Base-by-base conservation (phyloP, 371 early-diverging fungal genomes). In the Choanephora cucurbitarum region DNA sequence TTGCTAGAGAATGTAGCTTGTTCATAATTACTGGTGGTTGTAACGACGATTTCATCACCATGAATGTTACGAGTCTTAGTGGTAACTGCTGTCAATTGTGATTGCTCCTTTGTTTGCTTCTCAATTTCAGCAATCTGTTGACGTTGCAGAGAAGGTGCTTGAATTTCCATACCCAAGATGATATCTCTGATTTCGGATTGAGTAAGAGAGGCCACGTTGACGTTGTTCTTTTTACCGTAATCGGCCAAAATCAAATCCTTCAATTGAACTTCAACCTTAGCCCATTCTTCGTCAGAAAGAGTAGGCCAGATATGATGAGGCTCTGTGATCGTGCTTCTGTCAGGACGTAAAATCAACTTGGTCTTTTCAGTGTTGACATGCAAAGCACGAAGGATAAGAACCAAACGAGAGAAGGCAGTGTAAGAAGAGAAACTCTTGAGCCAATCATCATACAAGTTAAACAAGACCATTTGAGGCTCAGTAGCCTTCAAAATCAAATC, bases 131-230 rank as follows among this genome's bases (percentile, higher is more conserved):
- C 97, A 75, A 95, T 92, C 78, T 97, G 94, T 77, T 97, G 98
- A 52, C 99, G 90, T 77, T 97, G 94, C 34, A 92, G 73, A 48
- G 97, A 96, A 24, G 99, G 99, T 50, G 98, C 97, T 31, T 93
- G 91, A 55, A 98, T 97, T 73, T 97, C 96, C 96, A 98, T 98
- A 73, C 99, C 99, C 58, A 99, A 86, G 62, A 99, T 97, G 59
- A 99, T 96, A 79, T 99, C 99, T 63, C 99, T 91, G 67, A 99
- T 93, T 82, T 99, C 99, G 1, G 94, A 91, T 49, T 91, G 90
- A 0, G 99, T 97, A 48, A 99, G 84, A 42, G 93, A 93, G 5
- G 95, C 93, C 32, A 96, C 96, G 55, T 97, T 97, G 56, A 99
- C 97, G 60, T 93, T 94, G 86, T 98, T 97, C 87, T 97, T 96